phyloP scores from a whole-genome alignment of 208 protist species.

The Crithidia bombi region DNA sequence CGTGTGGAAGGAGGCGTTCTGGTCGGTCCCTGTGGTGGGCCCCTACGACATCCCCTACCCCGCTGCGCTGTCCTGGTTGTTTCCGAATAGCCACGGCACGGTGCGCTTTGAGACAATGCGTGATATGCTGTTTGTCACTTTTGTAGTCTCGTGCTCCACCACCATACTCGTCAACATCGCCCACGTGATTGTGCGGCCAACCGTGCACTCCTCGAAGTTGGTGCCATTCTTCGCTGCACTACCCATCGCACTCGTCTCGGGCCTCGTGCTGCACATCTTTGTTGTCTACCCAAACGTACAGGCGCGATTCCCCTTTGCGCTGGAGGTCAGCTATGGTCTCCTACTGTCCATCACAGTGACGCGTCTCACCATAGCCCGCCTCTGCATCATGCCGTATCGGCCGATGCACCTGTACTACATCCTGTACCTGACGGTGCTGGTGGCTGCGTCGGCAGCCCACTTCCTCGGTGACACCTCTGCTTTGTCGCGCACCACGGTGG shows the following conservation, averaged over 20 bases:
- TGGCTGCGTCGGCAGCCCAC: constrained; percentile 38
- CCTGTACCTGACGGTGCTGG: constrained; percentile 33
- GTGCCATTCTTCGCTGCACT: constrained; percentile 44
- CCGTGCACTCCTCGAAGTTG: constrained; percentile 37
- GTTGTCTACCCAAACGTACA: constrained; percentile 48
- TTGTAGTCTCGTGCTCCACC: constrained; percentile 36
- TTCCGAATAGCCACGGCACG: constrained; percentile 21
- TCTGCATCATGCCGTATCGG: constrained; percentile 76
- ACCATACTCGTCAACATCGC: constrained; percentile 68
- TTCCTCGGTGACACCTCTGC: constrained; percentile 19
- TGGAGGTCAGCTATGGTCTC: constrained; percentile 83
- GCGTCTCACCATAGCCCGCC: constrained; percentile 75
- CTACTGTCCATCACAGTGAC: constrained; percentile 78
- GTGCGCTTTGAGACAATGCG: constrained; percentile 52
- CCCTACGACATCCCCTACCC: constrained; percentile 46
- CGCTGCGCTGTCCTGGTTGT: constrained; percentile 5
- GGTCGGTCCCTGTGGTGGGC: constrained; percentile 40
- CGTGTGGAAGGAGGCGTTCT: constrained; percentile 50
- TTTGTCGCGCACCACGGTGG: constrained; percentile 21
- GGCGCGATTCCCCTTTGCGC: constrained; percentile 54
- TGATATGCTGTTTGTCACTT: constrained; percentile 52
- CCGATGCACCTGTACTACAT: constrained; percentile 48
- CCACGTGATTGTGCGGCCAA: constrained; percentile 44
- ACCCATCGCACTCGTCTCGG: constrained; percentile 45
- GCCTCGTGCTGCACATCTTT: constrained; percentile 62